Evolutionary conservation across 495 filamentous ascomycete genomes (phyloP).

Genomic region (Rhypophila decipiens): DNA sequence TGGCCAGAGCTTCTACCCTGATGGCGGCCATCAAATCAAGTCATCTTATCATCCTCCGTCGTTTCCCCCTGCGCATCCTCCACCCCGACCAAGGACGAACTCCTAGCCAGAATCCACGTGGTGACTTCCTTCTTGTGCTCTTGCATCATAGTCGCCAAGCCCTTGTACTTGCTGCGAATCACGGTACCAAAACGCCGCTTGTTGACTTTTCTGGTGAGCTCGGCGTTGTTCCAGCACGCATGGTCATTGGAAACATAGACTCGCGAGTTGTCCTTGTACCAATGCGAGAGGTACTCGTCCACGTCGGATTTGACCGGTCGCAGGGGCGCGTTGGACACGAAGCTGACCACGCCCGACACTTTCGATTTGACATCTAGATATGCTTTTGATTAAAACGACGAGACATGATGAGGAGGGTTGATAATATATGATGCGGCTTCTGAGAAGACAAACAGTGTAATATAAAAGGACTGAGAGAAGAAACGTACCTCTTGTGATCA

Average conservation of each 20-base stretch:
- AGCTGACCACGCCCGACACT: constrained; percentile 47
- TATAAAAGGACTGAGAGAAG: neutral
- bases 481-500: constrained; percentile 57
- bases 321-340: constrained; percentile 58
- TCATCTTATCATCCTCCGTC: constrained; percentile 29
- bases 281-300: constrained; percentile 56
- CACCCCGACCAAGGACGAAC: constrained; percentile 20
- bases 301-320: constrained; percentile 60
- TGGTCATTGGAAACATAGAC: constrained; percentile 70
- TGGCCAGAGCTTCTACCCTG: too few species aligned
- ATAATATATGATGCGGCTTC: constrained; percentile 1
- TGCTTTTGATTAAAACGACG: neutral
- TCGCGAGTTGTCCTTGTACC: constrained; percentile 67
- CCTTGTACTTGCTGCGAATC: constrained; percentile 43
- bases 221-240: constrained; percentile 57
- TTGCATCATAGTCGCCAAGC: constrained; percentile 59
- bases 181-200: constrained; percentile 63
- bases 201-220: constrained; percentile 49
- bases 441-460: neutral
- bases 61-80: constrained; percentile 27
- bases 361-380: constrained; percentile 36
- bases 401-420: neutral
- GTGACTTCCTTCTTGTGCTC: constrained; percentile 52
- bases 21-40: too few species aligned
- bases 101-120: constrained; percentile 47